A percentile compares a stretch with the other conserved stretches of the same genome.
These are phyloP conservation scores for Wilcoxina mikolae DNA, from an alignment of 495 filamentous ascomycete genomes.

Conservation along the genomic window DNA sequence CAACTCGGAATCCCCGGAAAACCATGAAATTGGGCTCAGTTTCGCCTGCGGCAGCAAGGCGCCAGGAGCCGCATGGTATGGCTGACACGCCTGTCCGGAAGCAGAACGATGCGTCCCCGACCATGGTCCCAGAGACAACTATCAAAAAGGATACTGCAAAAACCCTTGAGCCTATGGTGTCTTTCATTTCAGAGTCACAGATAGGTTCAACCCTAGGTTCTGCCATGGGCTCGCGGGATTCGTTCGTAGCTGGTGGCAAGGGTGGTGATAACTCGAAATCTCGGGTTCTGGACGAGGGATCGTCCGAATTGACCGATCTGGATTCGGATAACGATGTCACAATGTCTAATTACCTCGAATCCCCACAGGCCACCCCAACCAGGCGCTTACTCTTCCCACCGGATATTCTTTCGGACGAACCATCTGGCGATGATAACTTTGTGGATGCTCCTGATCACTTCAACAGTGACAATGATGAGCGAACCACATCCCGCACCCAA, in stretches of 20 bases:
- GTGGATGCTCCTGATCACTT: conserved; percentile 3
- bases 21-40: background rate
- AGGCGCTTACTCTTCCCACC: background rate
- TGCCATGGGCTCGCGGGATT: background rate
- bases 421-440: conserved; percentile 1
- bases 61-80: too few relatives aligned
- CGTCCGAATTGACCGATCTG: background rate
- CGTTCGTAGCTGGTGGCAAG: background rate
- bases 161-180: background rate
- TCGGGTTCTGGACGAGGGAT: background rate
- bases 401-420: background rate
- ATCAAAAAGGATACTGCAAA: background rate
- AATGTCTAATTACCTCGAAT: background rate
- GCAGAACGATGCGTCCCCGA: background rate
- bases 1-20: background rate
- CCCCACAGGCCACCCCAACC: background rate
- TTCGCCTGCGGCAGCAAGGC: background rate
- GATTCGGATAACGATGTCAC: background rate
- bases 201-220: background rate
- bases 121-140: background rate
- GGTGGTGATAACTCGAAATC: background rate
- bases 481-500: too few relatives aligned
- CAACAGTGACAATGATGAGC: background rate
- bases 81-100: background rate
- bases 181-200: background rate